Base-by-base conservation (phyloP, 2,329 filamentous ascomycete genomes). In the Leptodontidium sp. region DNA sequence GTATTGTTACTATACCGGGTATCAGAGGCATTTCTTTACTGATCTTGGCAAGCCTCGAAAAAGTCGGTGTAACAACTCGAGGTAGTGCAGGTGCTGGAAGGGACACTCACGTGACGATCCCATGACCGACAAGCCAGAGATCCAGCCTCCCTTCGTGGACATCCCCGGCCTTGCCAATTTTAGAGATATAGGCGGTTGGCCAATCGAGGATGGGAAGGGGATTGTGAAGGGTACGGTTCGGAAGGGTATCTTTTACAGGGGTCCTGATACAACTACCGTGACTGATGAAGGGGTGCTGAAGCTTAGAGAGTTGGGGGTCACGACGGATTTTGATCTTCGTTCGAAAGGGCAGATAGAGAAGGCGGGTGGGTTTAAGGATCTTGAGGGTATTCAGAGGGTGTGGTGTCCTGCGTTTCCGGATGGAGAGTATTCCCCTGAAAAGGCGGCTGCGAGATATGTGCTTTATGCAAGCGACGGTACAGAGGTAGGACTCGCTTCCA, bases 321-420 rank as follows among this genome's bases (percentile, higher is more conserved):
- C 80, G 24, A 82, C 84, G 67, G 85, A 93, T 66, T 93, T 89
- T 77, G 91, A 93, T 80, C 82, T 93, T 6, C 85, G 91, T 59
- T 90, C 87, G 45, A 78, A 80, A n/a, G 81, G 82, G 5, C 90
- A 92, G 80, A 86, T 92, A 61, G 79, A 84, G 63, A 77, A 80
- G 74, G 74, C 81, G 73, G 71, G 76, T 32, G 80, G 82, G 5
- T 78, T 83, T 3, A 77, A 80, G 32, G 80, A 83, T 53, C 82
- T 83, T 76, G 82, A 84, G 1, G 84, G 84, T 12, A 83, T 89
- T 52, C 76, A 81, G 59, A 82, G 88, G 7, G 79, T 87, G 14
- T 90, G 90, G 78, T 82, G 82, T 2, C 89, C 91, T 0, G 89
- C 93, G 2, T 93, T 93, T 75, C 77, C 80, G 2, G 85, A 88